Evolutionary conservation across 805 yeast genomes (phyloP).

Genomic region (Yueomyces sp.): DNA sequence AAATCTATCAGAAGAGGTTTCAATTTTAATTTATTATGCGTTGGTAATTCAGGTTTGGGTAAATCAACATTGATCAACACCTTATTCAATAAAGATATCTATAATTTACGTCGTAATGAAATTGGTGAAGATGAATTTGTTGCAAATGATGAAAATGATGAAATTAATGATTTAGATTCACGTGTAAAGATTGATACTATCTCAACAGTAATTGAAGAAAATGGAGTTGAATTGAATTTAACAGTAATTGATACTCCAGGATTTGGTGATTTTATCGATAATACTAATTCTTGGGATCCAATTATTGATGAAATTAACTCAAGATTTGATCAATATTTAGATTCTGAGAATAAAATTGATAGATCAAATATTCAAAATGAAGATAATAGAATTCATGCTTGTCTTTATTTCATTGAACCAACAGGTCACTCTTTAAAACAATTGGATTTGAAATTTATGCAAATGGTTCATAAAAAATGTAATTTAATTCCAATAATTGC

Average conservation of each 20-base stretch:
- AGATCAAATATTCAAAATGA: constrained; percentile 41
- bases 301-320: constrained; percentile 78
- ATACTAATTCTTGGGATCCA: constrained; percentile 74
- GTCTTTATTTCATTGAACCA: constrained; percentile 89
- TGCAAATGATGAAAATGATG: constrained; percentile 2
- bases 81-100: constrained; percentile 58
- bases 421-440: constrained; percentile 89
- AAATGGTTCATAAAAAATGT: constrained; percentile 76
- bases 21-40: constrained; percentile 75
- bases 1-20: constrained; percentile 85
- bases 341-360: constrained; percentile 73
- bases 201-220: constrained; percentile 74
- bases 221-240: constrained; percentile 76
- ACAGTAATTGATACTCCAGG: constrained; percentile 87
- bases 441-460: constrained; percentile 80
- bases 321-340: constrained; percentile 80
- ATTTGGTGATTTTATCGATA: constrained; percentile 82
- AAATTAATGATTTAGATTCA: constrained; percentile 1
- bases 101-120: constrained; percentile 12
- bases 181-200: constrained; percentile 46
- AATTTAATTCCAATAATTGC: constrained; percentile 92
- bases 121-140: constrained; percentile 3
- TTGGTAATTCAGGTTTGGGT: constrained; percentile 87
- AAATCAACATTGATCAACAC: constrained; percentile 88
- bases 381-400: constrained; percentile 87